Evolutionary conservation across 2,329 filamentous ascomycete genomes (phyloP).

Genomic region (Capronia coronata): DNA sequence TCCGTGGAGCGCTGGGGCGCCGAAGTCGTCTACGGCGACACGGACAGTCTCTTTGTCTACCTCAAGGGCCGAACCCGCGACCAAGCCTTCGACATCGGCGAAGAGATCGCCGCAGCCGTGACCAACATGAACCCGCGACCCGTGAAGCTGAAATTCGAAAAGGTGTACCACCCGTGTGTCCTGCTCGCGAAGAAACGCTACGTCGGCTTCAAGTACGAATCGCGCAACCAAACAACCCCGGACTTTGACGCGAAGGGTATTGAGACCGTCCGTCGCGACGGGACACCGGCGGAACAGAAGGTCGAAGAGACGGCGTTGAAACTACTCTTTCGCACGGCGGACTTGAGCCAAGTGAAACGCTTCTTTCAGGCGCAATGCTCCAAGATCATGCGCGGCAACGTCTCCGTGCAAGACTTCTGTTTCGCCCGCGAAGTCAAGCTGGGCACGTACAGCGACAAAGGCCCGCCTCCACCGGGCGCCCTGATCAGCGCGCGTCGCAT

Average conservation of each 20-base stretch:
- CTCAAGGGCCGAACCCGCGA: constrained; percentile 79
- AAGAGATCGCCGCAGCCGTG: constrained; percentile 81
- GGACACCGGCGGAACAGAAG: constrained; percentile 91
- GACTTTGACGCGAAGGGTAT: constrained; percentile 98
- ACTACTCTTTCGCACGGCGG: constrained; percentile 80
- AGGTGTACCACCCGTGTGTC: constrained; percentile 93
- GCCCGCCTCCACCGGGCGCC: constrained; percentile 75
- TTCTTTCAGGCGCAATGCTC: constrained; percentile 87
- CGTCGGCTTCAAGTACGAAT: constrained; percentile 95
- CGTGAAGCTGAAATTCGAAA: constrained; percentile 95
- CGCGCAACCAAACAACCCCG: constrained; percentile 63
- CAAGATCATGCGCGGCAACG: constrained; percentile 83
- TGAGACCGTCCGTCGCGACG: constrained; percentile 90
- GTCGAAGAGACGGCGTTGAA: constrained; percentile 90
- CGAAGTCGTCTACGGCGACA: constrained; percentile 97
- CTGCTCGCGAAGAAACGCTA: constrained; percentile 96
- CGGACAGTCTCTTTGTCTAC: constrained; percentile 87
- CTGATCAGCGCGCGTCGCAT: constrained; percentile 80
- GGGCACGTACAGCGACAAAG: constrained; percentile 77
- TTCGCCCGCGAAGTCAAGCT: constrained; percentile 89
- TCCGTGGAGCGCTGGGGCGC: constrained; percentile 81
- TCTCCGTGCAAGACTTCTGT: constrained; percentile 92
- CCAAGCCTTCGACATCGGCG: constrained; percentile 85
- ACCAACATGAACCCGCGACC: constrained; percentile 86
- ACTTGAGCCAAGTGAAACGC: constrained; percentile 77